Percentiles rank a stretch among this genome's conserved stretches.
These are phyloP conservation scores for Firmiana major DNA, from an alignment of 345 rosid species.

Conservation along the genomic window DNA sequence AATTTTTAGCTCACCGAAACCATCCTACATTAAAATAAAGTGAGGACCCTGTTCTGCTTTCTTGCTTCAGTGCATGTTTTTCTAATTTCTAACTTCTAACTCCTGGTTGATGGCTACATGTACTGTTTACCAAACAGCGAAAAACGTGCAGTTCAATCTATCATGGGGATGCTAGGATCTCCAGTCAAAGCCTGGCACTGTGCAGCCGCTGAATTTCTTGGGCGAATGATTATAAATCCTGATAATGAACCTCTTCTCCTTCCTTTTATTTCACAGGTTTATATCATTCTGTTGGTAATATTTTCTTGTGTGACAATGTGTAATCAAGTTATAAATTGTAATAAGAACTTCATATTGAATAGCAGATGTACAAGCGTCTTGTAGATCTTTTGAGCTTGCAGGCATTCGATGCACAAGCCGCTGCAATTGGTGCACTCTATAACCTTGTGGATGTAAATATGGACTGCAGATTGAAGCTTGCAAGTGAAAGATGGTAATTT, in stretches of 20 bases:
- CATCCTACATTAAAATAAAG: conserved; percentile 76
- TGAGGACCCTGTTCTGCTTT: conserved; percentile 35
- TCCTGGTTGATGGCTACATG: conserved; percentile 14
- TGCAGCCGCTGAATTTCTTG: conserved; percentile 89
- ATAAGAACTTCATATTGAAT: background rate
- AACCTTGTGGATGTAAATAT: conserved; percentile 91
- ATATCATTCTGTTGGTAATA: background rate
- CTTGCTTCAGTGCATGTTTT: background rate
- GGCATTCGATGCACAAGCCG: conserved; percentile 90
- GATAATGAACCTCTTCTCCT: conserved; percentile 95
- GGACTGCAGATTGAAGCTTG: conserved; percentile 98
- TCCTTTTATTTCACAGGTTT: conserved; percentile 81
- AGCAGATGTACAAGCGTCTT: conserved; percentile 87
- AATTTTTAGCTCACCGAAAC: conserved; percentile 82
- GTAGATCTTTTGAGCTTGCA: conserved; percentile 81
- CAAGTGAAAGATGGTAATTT: conserved; percentile 83
- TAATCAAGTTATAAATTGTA: conserved; percentile 2
- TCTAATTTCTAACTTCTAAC: conserved; percentile 15
- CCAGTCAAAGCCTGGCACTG: conserved; percentile 88
- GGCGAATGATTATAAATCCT: conserved; percentile 93
- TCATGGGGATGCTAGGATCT: conserved; percentile 80
- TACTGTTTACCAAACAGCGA: conserved; percentile 49
- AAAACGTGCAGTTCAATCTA: conserved; percentile 86
- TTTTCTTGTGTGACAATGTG: background rate
- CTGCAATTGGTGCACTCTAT: conserved; percentile 92